Base-by-base conservation (phyloP, 106 monocot genomes). In the Dendrobium chrysotoxum region DNA sequence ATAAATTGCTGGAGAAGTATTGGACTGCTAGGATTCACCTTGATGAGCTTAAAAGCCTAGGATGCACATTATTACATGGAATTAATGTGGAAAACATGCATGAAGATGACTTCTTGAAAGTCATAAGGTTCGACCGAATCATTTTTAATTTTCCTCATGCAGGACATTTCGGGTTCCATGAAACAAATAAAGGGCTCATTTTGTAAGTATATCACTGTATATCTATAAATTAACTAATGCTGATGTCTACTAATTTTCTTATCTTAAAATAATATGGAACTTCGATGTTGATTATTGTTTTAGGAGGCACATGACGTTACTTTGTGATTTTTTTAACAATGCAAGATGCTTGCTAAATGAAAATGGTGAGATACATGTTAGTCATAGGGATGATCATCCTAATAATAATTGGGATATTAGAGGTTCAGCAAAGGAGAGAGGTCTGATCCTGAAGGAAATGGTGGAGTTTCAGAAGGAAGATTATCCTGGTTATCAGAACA, bases 61-160 rank as follows among this genome's bases (percentile, higher is more conserved):
- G 35, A 35, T 35, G 35, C 35, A 35, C 35, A 35, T 35, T 35
- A 35, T 35, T 35, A 35, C 35, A 35, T 35, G 35, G 35, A 35
- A 35, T 35, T 35, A 35, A 35, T 35, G 35, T 35, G 2, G 35
- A 35, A 35, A 35, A 35, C 35, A 35, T 35, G 35, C 35, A 35
- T 35, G 35, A 35, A 35, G 35, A 35, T 35, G 35, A 3, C 35
- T 35, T 35, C 35, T 35, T 35, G 35, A 35, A 35, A 35, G 3
- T 35, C 0, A 35, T 35, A 3, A 35, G 35, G 3, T 35, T 35
- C 35, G 35, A 35, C 3, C 35, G 35, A 35, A 35, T 35, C 35
- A 35, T 35, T 0, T 35, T 35, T 35, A 35, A 35, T 35, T 35
- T 35, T 35, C 92, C 90, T 5, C 92, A 92, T 75, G 90, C 88